Base-by-base conservation (phyloP, 2,329 filamentous ascomycete species). In the Cadophora luteo-olivacea region DNA sequence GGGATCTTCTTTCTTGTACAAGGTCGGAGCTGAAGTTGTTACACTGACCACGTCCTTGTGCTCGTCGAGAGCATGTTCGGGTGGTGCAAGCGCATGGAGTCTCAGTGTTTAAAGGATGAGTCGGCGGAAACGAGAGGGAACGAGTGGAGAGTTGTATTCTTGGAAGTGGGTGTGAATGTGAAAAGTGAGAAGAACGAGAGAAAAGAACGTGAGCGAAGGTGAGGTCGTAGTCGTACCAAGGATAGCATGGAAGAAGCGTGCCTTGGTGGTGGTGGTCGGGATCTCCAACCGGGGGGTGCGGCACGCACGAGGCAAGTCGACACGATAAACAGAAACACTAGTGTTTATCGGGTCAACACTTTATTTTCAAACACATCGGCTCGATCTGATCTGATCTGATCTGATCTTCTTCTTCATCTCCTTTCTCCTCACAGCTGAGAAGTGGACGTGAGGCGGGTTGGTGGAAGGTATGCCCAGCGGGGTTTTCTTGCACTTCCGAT, bases 1-100 rank as follows among this genome's bases (percentile, higher is more conserved):
- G 60, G 60, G 25, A 49, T 51, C 24, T 24, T 49, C 60, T 62
- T 32, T 45, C 36, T 45, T 60, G 57, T 60, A 41, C 36, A 16
- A 60, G 57, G 22, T 45, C 57, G 36, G 57, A 60, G 57, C 57
- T 60, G 57, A 45, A 19, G 22, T 51, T 32, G 60, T 62, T 62
- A 62, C 60, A 62, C 60, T 62, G 41, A 33, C 29, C 60, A 62
- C 45, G 60, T 62, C 38, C 45, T 51, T 62, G 38, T 62, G 41
- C 45, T 49, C 60, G 41, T 51, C 24, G 41, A 51, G 41, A 62
- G 60, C 60, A 51, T 62, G 41, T 32, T 62, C 41, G 41, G 60
- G 60, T n/a, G 45, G 29, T 32, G 45, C 41, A 51, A 36, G 38
- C 41, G 41, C 60, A 62, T 62, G 60, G 60, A 62, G 60, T 62